Evolutionary conservation across 768 basidiomycete genomes (phyloP), one percentile per base, ranked within the genome.

Genomic region (Lactarius vividus): DNA sequence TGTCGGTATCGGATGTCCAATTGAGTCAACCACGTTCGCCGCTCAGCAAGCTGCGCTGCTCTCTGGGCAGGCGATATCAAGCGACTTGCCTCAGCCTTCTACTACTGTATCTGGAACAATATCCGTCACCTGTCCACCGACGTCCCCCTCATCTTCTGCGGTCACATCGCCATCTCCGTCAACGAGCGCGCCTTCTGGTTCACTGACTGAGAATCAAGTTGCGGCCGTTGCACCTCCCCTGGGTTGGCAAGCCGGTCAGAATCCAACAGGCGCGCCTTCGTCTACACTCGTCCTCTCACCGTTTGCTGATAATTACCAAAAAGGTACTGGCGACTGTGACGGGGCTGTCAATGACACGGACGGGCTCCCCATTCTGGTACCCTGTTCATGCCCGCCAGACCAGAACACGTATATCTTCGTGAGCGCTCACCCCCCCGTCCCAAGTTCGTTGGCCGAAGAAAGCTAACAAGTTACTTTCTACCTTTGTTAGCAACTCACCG

Each of bases 271-370:
- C 44, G 29, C 40, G 54, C 18, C 37, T 64, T 37, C 33, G 55
- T 58, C 44, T 42, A 6, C 10, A 37, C 26, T 40, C n/a, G 18
- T 15, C 57, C 15, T 4, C 11, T 23, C 44, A n/a, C 18, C 0
- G 4, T 28, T 16, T 9, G 20, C 35, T 42, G 49, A 44, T 44
- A 63, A 15, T 23, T 26, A 72, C 71, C 1, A 68, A 42, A 42
- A 71, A 55, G 74, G 72, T 23, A 63, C 74, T 6, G 59, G 59
- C n/a, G 59, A 65, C 61, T 74, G 72, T 49, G 74, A 75, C 40
- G 72, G 74, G 35, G 71, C 72, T 16, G 72, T 66, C 40, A 52
- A 67, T n/a, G 49, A 29, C 29, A 33, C 67, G 1, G 59, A 67
- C 26, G 71, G 72, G 4, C 29, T 46, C 11, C 67, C 70, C 55